A percentile compares a stretch with the other conserved stretches of the same genome.
phyloP scores from a whole-genome alignment of 2,329 filamentous ascomycete genomes.

The Celoporthe dispersa region DNA sequence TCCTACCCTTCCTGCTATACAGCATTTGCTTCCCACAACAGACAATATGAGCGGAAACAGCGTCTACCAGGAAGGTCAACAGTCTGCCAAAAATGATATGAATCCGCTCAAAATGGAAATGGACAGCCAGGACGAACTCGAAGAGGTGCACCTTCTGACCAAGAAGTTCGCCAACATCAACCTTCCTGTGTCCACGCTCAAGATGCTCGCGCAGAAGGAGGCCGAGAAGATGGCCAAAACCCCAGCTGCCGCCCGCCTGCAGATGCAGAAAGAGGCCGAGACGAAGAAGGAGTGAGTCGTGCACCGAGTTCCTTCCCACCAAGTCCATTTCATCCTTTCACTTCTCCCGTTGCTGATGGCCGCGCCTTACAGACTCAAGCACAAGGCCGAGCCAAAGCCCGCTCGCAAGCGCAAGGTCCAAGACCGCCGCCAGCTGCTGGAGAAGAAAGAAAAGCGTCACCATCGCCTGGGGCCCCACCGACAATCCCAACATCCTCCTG shows the following conservation, averaged over 20 bases:
- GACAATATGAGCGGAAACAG: background rate
- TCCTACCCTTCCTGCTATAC: background rate
- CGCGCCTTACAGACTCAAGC: background rate
- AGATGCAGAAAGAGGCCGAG: background rate
- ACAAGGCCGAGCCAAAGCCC: background rate
- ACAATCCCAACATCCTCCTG: background rate
- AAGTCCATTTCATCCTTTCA: too few relatives aligned
- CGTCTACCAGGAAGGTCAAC: background rate
- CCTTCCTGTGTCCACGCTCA: background rate
- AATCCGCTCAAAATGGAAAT: background rate
- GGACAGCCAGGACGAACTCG: background rate
- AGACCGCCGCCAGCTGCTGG: background rate
- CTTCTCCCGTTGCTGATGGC: background rate
- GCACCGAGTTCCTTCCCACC: background rate
- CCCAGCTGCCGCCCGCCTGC: background rate
- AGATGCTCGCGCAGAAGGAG: background rate
- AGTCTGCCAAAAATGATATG: background rate
- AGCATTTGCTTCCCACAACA: background rate
- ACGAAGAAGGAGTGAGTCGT: background rate
- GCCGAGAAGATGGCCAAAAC: background rate
- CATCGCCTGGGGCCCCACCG: background rate
- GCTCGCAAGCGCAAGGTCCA: background rate
- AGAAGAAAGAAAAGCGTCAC: background rate
- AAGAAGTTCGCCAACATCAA: background rate
- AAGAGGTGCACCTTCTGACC: background rate